Evolutionary conservation across 2,329 filamentous ascomycete genomes (phyloP).

Genomic region (Verticillium albo-atrum): DNA sequence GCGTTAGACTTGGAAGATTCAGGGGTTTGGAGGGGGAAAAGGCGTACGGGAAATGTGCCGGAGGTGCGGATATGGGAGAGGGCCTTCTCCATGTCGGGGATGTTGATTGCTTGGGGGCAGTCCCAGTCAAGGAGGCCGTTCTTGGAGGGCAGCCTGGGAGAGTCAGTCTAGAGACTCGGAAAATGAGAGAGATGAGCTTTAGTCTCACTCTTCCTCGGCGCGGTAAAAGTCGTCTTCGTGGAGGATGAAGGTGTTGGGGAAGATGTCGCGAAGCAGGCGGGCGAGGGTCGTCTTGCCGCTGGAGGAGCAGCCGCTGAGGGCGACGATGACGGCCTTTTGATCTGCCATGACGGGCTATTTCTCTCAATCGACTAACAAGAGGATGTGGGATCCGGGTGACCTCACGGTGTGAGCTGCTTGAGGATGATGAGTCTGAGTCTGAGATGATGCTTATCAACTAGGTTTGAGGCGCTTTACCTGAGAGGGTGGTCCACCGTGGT

Average conservation of each 20-base stretch:
- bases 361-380: not conserved
- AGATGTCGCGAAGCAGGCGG: slow-evolving; percentile 75
- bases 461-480: not conserved
- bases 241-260: slow-evolving; percentile 74
- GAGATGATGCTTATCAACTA: not conserved
- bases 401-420: not conserved
- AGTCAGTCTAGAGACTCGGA: slow-evolving; percentile 1
- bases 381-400: not conserved
- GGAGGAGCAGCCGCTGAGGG: slow-evolving; percentile 84
- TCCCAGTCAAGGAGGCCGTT: slow-evolving; percentile 83
- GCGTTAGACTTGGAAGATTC: not conserved
- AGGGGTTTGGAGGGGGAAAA: slow-evolving; percentile 14
- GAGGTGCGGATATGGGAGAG: slow-evolving; percentile 66
- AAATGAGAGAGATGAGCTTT: not conserved
- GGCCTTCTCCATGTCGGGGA: slow-evolving; percentile 61
- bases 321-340: slow-evolving; percentile 61
- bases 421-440: not conserved
- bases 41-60: slow-evolving; percentile 59
- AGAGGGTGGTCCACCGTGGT: not conserved
- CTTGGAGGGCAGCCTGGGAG: slow-evolving; percentile 47
- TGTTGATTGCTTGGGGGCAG: slow-evolving; percentile 72
- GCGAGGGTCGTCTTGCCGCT: slow-evolving; percentile 94
- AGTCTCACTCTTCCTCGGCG: slow-evolving; percentile 62
- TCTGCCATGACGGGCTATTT: slow-evolving; percentile 21
- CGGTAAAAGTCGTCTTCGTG: slow-evolving; percentile 97